These are phyloP conservation scores for Epichloe sibirici DNA, from an alignment of 2,329 filamentous ascomycete genomes.

Conservation along the genomic window DNA sequence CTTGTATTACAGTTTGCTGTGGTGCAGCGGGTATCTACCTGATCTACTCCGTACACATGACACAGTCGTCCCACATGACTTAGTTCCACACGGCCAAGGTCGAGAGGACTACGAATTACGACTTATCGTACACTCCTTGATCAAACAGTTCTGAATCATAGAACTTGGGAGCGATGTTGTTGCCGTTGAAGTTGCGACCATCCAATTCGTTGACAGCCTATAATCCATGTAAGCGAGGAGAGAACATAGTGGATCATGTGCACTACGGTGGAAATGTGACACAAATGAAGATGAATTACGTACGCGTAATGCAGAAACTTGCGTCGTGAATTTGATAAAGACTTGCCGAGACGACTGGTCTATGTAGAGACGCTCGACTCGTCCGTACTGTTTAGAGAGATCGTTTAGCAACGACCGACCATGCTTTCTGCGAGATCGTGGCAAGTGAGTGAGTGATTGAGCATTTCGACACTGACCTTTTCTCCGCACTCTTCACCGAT, in stretches of 20 bases:
- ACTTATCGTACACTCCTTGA: conserved; percentile 37
- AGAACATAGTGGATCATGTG: background rate
- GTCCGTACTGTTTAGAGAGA: conserved; percentile 52
- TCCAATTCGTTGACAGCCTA: conserved; percentile 84
- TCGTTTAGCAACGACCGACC: no score
- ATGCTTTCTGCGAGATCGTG: no score
- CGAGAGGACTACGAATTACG: background rate
- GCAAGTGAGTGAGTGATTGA: background rate
- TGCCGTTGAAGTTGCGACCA: conserved; percentile 79
- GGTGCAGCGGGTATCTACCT: background rate
- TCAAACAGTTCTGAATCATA: conserved; percentile 79
- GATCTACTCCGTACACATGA: background rate
- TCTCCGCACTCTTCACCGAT: conserved; percentile 89
- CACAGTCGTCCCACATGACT: background rate
- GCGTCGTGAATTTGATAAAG: conserved; percentile 86
- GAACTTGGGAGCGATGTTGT: conserved; percentile 69
- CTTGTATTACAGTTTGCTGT: background rate
- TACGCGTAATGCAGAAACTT: conserved; percentile 73
- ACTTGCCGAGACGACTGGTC: conserved; percentile 55
- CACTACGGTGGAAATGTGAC: no score
- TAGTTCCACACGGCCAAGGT: background rate
- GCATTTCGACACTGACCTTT: conserved; percentile 36
- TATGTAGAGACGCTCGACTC: conserved; percentile 69
- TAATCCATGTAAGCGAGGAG: background rate
- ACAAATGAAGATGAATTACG: conserved; percentile 22